Conservation (phyloP, 257 asterid genomes). For the Sherardia arvensis region DNA sequence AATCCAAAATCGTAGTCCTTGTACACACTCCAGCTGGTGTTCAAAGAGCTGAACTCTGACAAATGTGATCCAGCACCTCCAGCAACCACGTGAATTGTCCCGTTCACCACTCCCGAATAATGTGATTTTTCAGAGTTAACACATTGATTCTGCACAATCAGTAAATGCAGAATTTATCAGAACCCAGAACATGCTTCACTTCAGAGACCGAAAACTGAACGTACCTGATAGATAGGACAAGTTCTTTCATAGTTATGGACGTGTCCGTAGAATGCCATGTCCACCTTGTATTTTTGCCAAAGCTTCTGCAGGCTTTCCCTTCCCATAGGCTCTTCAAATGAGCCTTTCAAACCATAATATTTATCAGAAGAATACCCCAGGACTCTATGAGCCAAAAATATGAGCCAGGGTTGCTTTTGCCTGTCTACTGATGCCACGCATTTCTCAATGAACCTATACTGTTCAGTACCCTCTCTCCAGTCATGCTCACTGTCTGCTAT, state of each 20-base stretch:
- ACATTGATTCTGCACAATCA: slow-evolving; percentile 35
- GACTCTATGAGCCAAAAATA: slow-evolving; percentile 36
- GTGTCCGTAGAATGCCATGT: slow-evolving; percentile 37
- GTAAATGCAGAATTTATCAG: neutral
- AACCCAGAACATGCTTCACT: neutral
- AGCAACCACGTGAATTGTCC: slow-evolving; percentile 56
- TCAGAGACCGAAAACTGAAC: neutral
- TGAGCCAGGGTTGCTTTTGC: slow-evolving; percentile 36
- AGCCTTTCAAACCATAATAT: slow-evolving; percentile 25
- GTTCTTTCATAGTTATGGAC: slow-evolving; percentile 40
- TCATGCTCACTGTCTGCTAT: slow-evolving; percentile 38
- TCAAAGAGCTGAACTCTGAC: slow-evolving; percentile 39
- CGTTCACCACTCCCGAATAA: slow-evolving; percentile 52
- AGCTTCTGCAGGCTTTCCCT: slow-evolving; percentile 41
- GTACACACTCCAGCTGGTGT: slow-evolving; percentile 61
- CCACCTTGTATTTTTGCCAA: slow-evolving; percentile 44
- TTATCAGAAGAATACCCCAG: slow-evolving; percentile 36
- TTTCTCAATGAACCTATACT: slow-evolving; percentile 28
- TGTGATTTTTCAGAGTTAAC: slow-evolving; percentile 38
- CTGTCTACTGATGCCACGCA: slow-evolving; percentile 38
- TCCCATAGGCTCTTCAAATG: slow-evolving; percentile 45
- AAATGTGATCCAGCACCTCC: slow-evolving; percentile 63
- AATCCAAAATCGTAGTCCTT: slow-evolving; percentile 76
- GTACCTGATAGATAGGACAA: slow-evolving; percentile 43
- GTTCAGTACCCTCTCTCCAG: slow-evolving; percentile 44